Evolutionary conservation across 2,329 filamentous ascomycete species (phyloP).

Genomic region (Cladophialophora carrionii): DNA sequence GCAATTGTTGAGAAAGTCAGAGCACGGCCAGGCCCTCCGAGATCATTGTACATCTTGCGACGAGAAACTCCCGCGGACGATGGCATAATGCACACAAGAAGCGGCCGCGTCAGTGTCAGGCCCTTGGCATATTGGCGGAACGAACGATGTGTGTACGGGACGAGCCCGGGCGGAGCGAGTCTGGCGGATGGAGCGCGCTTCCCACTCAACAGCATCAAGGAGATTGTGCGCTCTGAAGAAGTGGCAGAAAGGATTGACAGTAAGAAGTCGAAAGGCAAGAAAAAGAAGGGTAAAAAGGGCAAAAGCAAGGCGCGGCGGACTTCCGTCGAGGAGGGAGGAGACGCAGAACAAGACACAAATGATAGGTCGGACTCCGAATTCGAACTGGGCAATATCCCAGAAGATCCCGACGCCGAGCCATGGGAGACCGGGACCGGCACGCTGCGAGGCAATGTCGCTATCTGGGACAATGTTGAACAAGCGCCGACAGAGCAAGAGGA

Average conservation of each 20-base stretch:
- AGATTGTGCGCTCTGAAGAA: slow-evolving; percentile 75
- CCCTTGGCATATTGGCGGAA: slow-evolving; percentile 87
- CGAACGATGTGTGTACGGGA: slow-evolving; percentile 73
- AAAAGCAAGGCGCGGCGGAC: slow-evolving; percentile 24
- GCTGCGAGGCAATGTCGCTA: slow-evolving; percentile 50
- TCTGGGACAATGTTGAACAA: slow-evolving; percentile 49
- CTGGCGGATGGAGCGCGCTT: slow-evolving; percentile 57
- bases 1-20: slow-evolving; percentile 50
- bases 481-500: slow-evolving; percentile 47
- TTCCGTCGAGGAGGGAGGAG: slow-evolving; percentile 12
- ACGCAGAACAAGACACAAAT: not conserved
- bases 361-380: slow-evolving; percentile 42
- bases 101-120: slow-evolving; percentile 74
- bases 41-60: slow-evolving; percentile 56
- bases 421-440: slow-evolving; percentile 52
- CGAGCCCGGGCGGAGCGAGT: slow-evolving; percentile 47
- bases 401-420: slow-evolving; percentile 43
- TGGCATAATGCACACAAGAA: slow-evolving; percentile 68
- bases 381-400: slow-evolving; percentile 46
- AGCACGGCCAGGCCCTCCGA: slow-evolving; percentile 52
- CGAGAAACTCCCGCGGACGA: slow-evolving; percentile 57
- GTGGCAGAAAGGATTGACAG: slow-evolving; percentile 48
- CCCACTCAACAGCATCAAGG: slow-evolving; percentile 71
- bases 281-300: slow-evolving; percentile 44
- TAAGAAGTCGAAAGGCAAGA: slow-evolving; percentile 45